Evolutionary conservation across 23 red algal genomes (phyloP).

Genomic region (Gracilaria gracilis): DNA sequence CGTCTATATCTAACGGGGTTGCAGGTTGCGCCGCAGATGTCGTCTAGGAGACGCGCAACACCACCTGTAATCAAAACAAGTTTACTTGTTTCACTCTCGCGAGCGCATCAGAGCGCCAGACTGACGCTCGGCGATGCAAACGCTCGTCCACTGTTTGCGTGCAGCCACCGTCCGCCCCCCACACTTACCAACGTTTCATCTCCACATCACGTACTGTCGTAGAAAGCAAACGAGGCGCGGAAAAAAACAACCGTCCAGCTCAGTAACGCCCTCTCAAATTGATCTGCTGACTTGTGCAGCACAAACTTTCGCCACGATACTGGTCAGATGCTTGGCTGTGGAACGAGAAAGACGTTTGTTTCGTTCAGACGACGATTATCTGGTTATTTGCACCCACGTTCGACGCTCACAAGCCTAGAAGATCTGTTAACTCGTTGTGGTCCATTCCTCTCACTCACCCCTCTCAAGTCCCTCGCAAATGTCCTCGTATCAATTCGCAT

Average conservation of each 20-base stretch:
- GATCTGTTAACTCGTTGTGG: neutral
- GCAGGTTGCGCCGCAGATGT: neutral
- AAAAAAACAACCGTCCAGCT: neutral
- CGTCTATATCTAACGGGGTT: neutral
- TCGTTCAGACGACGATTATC: neutral
- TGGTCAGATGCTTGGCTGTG: constrained; percentile 1
- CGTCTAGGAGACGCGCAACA: too few relatives aligned
- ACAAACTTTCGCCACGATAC: constrained; percentile 1
- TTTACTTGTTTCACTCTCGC: neutral
- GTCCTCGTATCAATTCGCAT: neutral
- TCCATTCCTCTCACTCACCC: constrained; percentile 14
- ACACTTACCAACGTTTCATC: constrained; percentile 12
- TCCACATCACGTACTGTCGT: neutral
- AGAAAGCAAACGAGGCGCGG: constrained; percentile 5
- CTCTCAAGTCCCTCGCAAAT: neutral
- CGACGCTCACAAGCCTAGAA: neutral
- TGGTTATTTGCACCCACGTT: neutral
- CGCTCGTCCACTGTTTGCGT: neutral
- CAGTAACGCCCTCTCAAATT: constrained; percentile 6
- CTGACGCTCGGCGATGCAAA: neutral
- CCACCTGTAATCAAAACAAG: too few relatives aligned
- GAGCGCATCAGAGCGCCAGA: neutral
- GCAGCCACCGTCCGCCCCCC: neutral
- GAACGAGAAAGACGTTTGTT: constrained; percentile 1
- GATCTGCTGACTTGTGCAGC: neutral